Evolutionary conservation across 208 protist genomes (phyloP), one percentile per base, ranked within the genome.

Genomic region (Eutreptiella sp.): DNA sequence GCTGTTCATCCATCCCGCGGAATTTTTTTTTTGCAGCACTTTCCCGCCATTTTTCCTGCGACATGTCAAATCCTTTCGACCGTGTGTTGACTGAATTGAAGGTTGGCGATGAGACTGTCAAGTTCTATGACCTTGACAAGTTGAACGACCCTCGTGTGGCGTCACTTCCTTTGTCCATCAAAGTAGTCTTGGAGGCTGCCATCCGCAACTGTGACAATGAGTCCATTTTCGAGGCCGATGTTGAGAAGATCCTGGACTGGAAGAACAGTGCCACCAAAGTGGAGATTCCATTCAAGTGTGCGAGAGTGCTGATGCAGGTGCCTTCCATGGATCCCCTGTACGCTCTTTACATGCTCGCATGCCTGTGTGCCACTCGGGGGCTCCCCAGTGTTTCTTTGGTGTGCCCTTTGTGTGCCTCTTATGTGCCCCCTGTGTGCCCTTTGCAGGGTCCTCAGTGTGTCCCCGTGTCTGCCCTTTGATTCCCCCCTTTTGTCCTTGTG

Each of bases 141-240:
- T 50, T 64, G 14, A 64, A 62, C 43, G 58, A 64, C 50, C n/a
- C 46, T 5, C 38, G 58, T 19, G n/a, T 64, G 7, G 16, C 38
- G 73, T 80, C 36, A 54, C 75, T 97, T 9, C 94, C 94, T 32
- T 96, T 89, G 73, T 94, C 85, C 50, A 88, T 97, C 66, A 84
- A 91, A 61, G 87, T 97, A 26, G 75, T 97, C 35, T 80, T 97
- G 31, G 94, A 97, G 72, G 88, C 85, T 29, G 84, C 84, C 16
- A 77, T 97, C 31, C 81, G 94, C 47, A 96, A 97, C 78, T 96
- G 91, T 73, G 91, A 96, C 73, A 83, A 91, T 63, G 90, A 93
- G 61, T 75, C 85, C 38, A 76, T 97, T 11, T 89, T 76, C 21
- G 79, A 85, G 54, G 81, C 79, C 41, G 83, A 90, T 50, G 82